Base-by-base conservation (phyloP, 2,329 filamentous ascomycete genomes). In the Trichoderma arundinaceum region DNA sequence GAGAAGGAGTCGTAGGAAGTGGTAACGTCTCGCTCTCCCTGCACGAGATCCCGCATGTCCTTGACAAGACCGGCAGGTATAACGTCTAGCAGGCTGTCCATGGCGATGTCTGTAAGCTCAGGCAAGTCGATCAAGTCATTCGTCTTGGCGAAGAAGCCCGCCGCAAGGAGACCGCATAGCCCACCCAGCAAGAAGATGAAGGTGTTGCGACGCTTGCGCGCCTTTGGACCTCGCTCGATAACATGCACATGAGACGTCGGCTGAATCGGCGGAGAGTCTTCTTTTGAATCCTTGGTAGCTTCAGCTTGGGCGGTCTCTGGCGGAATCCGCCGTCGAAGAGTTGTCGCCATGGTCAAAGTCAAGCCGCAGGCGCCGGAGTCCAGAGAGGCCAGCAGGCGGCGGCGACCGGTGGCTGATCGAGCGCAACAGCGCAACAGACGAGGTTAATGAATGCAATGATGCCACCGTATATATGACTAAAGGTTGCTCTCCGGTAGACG, bases 1-100 rank as follows among this genome's bases (percentile, higher is more conserved):
- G 93, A 88, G 74, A 99, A 99, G 6, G 94, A 92, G 80, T 99
- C 95, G 78, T 97, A 97, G 73, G 90, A 91, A 69, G 96, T 90
- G 49, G 92, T 87, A 49, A 83, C 79, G 71, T 96, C 92, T 70
- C 92, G 90, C 79, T 98, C 94, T 72, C 90, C 89, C 81, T 92
- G 91, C 76, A 95, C 87, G 67, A 98, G 82, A 73, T 97, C 92
- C 71, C 88, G 89, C 74, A 94, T 92, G 78, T 98, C 95, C 72
- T 86, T 90, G 35, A 97, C 83, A 69, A 99, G 87, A 7, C 91
- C 91, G 3, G 92, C 91, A 0, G 95, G 95, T 43, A 99, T 84
- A 0, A 91, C 92, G 77, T 98, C 95, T 64, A 97, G 83, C 65
- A 98, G 79, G 68, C 87, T 90, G 71, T 97, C 94, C 79, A 99